A percentile compares a stretch with the other conserved stretches of the same genome.
These are phyloP conservation scores for Xylariales sp. DNA, from an alignment of 2,329 filamentous ascomycete genomes.

Conservation along the genomic window DNA sequence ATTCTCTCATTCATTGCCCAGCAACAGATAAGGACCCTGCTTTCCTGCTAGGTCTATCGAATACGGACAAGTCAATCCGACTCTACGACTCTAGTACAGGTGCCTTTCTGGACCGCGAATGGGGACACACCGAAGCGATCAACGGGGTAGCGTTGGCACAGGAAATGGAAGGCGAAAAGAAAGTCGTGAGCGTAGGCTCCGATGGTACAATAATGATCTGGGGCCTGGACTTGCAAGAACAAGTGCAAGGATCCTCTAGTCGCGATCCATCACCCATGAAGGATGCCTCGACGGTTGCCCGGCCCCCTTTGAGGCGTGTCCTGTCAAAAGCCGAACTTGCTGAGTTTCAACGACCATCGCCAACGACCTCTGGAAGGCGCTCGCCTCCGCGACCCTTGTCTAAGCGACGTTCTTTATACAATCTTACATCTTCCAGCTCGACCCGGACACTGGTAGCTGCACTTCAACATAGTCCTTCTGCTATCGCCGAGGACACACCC, in stretches of 20 bases:
- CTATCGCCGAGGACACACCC: conserved; percentile 40
- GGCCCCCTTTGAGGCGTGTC: conserved; percentile 76
- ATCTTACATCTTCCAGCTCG: conserved; percentile 31
- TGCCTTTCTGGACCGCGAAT: conserved; percentile 77
- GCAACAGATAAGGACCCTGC: conserved; percentile 51
- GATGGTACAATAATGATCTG: conserved; percentile 84
- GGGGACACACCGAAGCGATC: conserved; percentile 92
- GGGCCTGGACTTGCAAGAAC: conserved; percentile 50
- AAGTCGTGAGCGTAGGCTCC: conserved; percentile 68
- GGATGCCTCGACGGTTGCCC: conserved; percentile 44
- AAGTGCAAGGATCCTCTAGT: conserved; percentile 33
- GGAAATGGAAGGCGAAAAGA: conserved; percentile 48
- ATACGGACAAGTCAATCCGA: conserved; percentile 91
- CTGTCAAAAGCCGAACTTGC: conserved; percentile 83
- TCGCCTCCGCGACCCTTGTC: conserved; percentile 52
- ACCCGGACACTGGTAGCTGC: conserved; percentile 34
- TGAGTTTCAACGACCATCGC: conserved; percentile 60
- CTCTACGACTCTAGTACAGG: conserved; percentile 80
- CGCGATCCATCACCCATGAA: conserved; percentile 53
- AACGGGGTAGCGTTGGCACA: conserved; percentile 75
- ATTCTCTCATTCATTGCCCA: conserved; percentile 65
- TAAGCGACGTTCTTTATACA: conserved; percentile 50
- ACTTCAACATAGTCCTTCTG: conserved; percentile 37
- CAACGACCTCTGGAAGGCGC: conserved; percentile 39
- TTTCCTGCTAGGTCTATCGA: conserved; percentile 81